Evolutionary conservation across 768 basidiomycete species (phyloP).

Genomic region (Trametes gibbosa): DNA sequence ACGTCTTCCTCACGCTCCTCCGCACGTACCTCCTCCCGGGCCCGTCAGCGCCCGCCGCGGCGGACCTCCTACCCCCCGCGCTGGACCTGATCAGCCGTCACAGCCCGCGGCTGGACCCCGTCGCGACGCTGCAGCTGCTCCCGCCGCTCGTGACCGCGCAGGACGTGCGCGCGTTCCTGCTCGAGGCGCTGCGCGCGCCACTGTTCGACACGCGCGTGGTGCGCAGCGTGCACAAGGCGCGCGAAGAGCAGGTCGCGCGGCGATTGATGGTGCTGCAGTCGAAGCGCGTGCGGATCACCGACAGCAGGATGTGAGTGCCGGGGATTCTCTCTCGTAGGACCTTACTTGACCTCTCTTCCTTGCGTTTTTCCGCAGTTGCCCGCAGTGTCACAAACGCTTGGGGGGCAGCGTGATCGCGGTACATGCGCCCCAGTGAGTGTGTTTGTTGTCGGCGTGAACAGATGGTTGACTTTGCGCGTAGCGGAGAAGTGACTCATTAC

Average conservation of each 20-base stretch:
- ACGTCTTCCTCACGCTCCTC: slow-evolving; percentile 81
- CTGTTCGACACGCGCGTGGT: slow-evolving; percentile 69
- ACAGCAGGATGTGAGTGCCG: slow-evolving; percentile 79
- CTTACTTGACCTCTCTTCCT: too few species aligned
- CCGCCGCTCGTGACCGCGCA: slow-evolving; percentile 87
- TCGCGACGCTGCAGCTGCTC: slow-evolving; percentile 79
- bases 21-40: slow-evolving; percentile 83
- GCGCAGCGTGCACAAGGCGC: slow-evolving; percentile 67
- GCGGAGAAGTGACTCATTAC: slow-evolving; percentile 96
- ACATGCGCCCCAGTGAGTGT: slow-evolving; percentile 75
- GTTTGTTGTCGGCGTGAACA: background rate
- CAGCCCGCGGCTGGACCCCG: slow-evolving; percentile 74
- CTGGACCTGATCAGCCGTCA: slow-evolving; percentile 86
- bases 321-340: background rate
- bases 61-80: slow-evolving; percentile 74
- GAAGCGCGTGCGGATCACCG: slow-evolving; percentile 83
- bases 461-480: slow-evolving; percentile 30
- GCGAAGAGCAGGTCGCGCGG: slow-evolving; percentile 73
- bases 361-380: slow-evolving; percentile 60
- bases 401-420: slow-evolving; percentile 94
- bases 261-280: slow-evolving; percentile 74
- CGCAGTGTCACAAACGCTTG: slow-evolving; percentile 91
- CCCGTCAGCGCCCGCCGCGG: slow-evolving; percentile 50
- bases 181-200: slow-evolving; percentile 64
- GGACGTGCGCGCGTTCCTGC: slow-evolving; percentile 75